These are phyloP conservation scores for Tulasnella sp. DNA, from an alignment of 768 basidiomycete genomes.

Conservation along the genomic window DNA sequence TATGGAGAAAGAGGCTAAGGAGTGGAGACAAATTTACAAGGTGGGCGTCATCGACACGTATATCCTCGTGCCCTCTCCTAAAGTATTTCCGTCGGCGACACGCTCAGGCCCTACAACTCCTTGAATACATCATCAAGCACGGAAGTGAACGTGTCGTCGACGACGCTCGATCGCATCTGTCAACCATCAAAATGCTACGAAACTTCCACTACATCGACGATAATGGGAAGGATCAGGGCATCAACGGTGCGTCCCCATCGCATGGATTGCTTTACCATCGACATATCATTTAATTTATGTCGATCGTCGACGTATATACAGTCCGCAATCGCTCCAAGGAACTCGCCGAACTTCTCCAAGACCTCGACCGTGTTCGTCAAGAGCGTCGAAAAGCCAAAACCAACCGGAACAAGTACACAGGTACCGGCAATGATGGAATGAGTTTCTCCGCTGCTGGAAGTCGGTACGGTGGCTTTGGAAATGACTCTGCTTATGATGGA, in stretches of 20 bases:
- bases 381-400: conserved; percentile 91
- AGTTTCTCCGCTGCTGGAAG: conserved; percentile 54
- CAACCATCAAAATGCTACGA: conserved; percentile 94
- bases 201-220: conserved; percentile 99
- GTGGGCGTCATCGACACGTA: conserved; percentile 38
- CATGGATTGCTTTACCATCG: background rate
- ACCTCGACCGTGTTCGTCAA: conserved; percentile 82
- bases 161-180: conserved; percentile 89
- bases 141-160: conserved; percentile 97
- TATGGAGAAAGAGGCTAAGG: conserved; percentile 96
- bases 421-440: conserved; percentile 77
- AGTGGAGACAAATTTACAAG: conserved; percentile 99
- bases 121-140: conserved; percentile 95
- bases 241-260: conserved; percentile 67
- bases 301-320: conserved; percentile 35
- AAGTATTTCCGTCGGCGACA: conserved; percentile 1
- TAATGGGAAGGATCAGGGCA: conserved; percentile 96
- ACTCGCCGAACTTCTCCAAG: conserved; percentile 83
- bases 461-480: conserved; percentile 69
- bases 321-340: conserved; percentile 94
- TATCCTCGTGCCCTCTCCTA: conserved; percentile 7
- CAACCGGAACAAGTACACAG: conserved; percentile 86
- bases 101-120: conserved; percentile 75
- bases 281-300: background rate
- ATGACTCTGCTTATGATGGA: conserved; percentile 42